phyloP scores from a whole-genome alignment of 768 basidiomycete genomes.

The Boletus subcaerulescens region DNA sequence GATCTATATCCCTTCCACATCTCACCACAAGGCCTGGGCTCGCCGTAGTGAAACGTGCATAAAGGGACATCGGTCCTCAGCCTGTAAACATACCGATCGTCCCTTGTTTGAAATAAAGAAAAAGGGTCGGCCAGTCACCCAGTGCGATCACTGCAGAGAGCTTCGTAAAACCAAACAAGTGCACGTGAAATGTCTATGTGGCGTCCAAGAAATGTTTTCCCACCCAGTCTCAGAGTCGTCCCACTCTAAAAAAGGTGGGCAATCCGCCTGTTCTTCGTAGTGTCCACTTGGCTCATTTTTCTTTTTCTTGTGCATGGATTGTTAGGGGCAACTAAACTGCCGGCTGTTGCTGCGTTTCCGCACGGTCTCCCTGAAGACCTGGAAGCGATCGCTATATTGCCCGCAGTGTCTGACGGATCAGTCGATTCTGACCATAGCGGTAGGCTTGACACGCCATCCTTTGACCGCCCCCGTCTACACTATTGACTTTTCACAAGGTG shows the following conservation, averaged over 20 bases:
- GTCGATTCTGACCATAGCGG: constrained; percentile 65
- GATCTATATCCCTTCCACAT: neutral
- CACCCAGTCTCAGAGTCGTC: constrained; percentile 21
- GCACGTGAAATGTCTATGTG: constrained; percentile 43
- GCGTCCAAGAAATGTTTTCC: constrained; percentile 36
- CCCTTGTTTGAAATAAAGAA: constrained; percentile 81
- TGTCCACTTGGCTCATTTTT: constrained; percentile 11
- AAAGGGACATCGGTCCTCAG: constrained; percentile 89
- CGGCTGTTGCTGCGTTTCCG: constrained; percentile 75
- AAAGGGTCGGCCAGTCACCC: constrained; percentile 57
- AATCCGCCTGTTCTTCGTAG: neutral
- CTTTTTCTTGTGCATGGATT: constrained; percentile 24
- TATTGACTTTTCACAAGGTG: constrained; percentile 50
- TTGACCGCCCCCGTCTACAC: constrained; percentile 34
- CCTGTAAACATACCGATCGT: constrained; percentile 84
- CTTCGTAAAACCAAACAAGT: constrained; percentile 45
- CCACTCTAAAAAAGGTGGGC: constrained; percentile 64
- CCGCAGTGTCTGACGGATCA: constrained; percentile 44
- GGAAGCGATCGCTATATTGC: constrained; percentile 46
- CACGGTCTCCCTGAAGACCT: constrained; percentile 69
- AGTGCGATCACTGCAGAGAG: constrained; percentile 50
- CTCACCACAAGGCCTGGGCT: neutral
- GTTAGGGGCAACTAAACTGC: constrained; percentile 56
- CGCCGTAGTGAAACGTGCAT: constrained; percentile 80
- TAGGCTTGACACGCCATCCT: constrained; percentile 53